These are phyloP conservation scores for Aspergillus niger DNA, from an alignment of 2,329 filamentous ascomycete species.

Conservation along the genomic window DNA sequence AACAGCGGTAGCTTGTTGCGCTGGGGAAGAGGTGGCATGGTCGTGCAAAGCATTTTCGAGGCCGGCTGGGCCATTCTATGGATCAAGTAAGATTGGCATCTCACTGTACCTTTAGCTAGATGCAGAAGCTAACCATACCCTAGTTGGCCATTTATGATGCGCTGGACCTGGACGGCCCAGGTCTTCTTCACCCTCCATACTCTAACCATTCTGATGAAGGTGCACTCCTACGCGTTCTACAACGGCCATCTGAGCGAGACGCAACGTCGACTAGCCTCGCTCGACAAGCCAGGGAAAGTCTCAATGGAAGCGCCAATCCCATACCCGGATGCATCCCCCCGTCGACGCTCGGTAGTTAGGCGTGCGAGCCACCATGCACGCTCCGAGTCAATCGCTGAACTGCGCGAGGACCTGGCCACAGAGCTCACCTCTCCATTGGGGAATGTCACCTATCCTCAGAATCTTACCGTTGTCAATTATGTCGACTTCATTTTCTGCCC, in stretches of 20 bases:
- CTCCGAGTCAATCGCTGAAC: conserved; percentile 60
- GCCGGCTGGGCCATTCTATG: conserved; percentile 76
- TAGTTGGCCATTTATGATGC: conserved; percentile 75
- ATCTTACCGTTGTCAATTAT: conserved; percentile 81
- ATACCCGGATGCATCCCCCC: conserved; percentile 63
- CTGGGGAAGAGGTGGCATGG: conserved; percentile 78
- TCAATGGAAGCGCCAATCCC: conserved; percentile 71
- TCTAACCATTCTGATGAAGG: conserved; percentile 94
- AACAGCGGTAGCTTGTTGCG: conserved; percentile 59
- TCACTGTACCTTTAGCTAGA: background rate
- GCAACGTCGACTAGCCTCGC: conserved; percentile 72
- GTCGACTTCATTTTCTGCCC: conserved; percentile 86
- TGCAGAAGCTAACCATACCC: conserved; percentile 23
- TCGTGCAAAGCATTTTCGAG: conserved; percentile 81
- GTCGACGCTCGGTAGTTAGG: conserved; percentile 28
- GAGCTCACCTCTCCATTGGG: conserved; percentile 91
- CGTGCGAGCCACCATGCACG: conserved; percentile 26
- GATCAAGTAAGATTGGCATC: conserved; percentile 59
- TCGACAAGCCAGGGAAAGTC: conserved; percentile 72
- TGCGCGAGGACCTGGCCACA: conserved; percentile 83
- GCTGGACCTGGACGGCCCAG: conserved; percentile 97
- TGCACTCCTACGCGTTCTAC: conserved; percentile 98
- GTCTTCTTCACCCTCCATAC: conserved; percentile 92
- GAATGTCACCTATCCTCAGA: conserved; percentile 84
- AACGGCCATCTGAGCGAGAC: conserved; percentile 93